Evolutionary conservation across 2,329 filamentous ascomycete genomes (phyloP).

Genomic region (Myriosclerotinia duriaeana): DNA sequence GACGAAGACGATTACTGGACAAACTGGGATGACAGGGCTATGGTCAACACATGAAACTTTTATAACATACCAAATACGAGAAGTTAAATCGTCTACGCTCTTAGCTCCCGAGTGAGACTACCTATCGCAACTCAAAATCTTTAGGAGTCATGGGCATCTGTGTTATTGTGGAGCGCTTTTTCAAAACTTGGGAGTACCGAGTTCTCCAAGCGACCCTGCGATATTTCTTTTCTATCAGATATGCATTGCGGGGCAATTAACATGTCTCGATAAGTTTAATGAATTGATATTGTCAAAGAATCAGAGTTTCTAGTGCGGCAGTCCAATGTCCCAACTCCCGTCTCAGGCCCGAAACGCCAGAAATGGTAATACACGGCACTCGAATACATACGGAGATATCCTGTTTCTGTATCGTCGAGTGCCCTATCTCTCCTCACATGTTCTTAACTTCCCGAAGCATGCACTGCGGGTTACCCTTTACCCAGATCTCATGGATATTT

Average conservation of each 20-base stretch:
- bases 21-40: slow-evolving; percentile 49
- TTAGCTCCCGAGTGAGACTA: not conserved
- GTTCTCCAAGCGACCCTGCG: not conserved
- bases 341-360: not conserved
- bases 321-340: not conserved
- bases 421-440: not conserved
- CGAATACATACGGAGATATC: not conserved
- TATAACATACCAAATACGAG: slow-evolving; percentile 8
- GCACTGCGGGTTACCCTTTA: slow-evolving; percentile 6
- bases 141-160: not conserved
- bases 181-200: not conserved
- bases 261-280: not conserved
- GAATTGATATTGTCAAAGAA: not conserved
- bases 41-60: not conserved
- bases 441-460: not conserved
- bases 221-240: not conserved
- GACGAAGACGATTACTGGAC: slow-evolving; percentile 79
- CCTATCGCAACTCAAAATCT: not conserved
- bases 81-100: not conserved
- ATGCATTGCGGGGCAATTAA: not conserved
- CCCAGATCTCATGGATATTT: slow-evolving; percentile 17
- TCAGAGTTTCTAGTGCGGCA: not conserved
- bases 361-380: not conserved
- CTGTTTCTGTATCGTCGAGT: not conserved
- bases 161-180: not conserved